A percentile compares a stretch with the other conserved stretches of the same genome.
These are phyloP conservation scores for Athelia psychrophila DNA, from an alignment of 1,284 basidiomycete genomes.

Conservation along the genomic window DNA sequence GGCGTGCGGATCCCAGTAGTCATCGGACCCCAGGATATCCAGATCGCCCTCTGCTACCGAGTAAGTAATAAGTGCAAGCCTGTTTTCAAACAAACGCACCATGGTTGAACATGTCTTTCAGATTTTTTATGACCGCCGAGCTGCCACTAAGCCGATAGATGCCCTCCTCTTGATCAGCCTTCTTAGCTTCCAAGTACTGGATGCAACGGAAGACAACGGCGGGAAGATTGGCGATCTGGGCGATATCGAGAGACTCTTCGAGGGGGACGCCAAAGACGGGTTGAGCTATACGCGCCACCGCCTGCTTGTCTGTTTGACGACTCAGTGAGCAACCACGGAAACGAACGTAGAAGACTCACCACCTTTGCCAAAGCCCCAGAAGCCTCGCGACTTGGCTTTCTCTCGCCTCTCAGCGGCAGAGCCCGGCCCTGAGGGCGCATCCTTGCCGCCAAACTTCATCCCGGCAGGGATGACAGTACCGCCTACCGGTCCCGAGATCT, in stretches of 20 bases:
- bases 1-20: slow-evolving; percentile 94
- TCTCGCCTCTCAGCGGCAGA: slow-evolving; percentile 68
- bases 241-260: slow-evolving; percentile 85
- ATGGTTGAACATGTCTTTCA: slow-evolving; percentile 91
- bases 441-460: slow-evolving; percentile 83
- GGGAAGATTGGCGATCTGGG: slow-evolving; percentile 87
- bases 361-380: slow-evolving; percentile 77
- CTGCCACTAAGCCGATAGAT: slow-evolving; percentile 95
- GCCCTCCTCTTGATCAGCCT: slow-evolving; percentile 95
- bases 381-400: slow-evolving; percentile 88
- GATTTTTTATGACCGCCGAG: slow-evolving; percentile 89
- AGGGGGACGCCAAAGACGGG: slow-evolving; percentile 91
- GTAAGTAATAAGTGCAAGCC: slow-evolving; percentile 10
- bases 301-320: slow-evolving; percentile 42
- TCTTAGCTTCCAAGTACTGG: slow-evolving; percentile 85
- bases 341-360: slow-evolving; percentile 28
- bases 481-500: slow-evolving; percentile 89
- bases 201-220: slow-evolving; percentile 95
- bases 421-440: slow-evolving; percentile 45
- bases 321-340: slow-evolving; percentile 18
- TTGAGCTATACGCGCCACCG: slow-evolving; percentile 50
- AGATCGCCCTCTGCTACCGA: slow-evolving; percentile 78
- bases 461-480: slow-evolving; percentile 85
- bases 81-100: slow-evolving; percentile 64
- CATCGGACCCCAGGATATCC: slow-evolving; percentile 80